Evolutionary conservation across 129 eudicot species (phyloP).

Genomic region (Deinandra increscens): DNA sequence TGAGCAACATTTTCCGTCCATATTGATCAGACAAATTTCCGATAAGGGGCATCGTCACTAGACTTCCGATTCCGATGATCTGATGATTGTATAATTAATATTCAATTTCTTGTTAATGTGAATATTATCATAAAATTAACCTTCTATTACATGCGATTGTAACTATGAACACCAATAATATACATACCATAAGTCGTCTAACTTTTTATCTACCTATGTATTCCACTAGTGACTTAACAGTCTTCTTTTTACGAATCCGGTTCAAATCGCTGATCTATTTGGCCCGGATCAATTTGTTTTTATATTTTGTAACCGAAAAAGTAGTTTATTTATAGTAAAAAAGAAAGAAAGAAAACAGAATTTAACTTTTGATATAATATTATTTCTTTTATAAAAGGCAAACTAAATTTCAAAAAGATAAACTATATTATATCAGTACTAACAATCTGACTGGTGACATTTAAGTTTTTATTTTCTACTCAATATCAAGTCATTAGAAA

Average conservation of each 20-base stretch:
- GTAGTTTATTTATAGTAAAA: too few species aligned
- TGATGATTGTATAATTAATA: neutral
- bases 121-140: neutral
- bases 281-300: too few species aligned
- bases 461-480: too few species aligned
- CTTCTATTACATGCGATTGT: neutral
- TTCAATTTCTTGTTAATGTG: neutral
- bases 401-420: too few species aligned
- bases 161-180: neutral
- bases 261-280: too few species aligned
- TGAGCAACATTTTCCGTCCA: conserved; percentile 37
- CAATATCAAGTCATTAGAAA: too few species aligned
- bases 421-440: too few species aligned
- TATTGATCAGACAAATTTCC: conserved; percentile 42
- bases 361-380: neutral
- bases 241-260: too few species aligned
- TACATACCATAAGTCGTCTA: too few species aligned
- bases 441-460: too few species aligned
- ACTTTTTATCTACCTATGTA: neutral
- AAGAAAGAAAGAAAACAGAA: neutral
- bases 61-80: conserved; percentile 29
- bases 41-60: conserved; percentile 38
- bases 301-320: too few species aligned
- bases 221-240: neutral
- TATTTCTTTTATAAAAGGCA: neutral